Base-by-base conservation (phyloP, 1,284 basidiomycete genomes). In the Boletus smithii region DNA sequence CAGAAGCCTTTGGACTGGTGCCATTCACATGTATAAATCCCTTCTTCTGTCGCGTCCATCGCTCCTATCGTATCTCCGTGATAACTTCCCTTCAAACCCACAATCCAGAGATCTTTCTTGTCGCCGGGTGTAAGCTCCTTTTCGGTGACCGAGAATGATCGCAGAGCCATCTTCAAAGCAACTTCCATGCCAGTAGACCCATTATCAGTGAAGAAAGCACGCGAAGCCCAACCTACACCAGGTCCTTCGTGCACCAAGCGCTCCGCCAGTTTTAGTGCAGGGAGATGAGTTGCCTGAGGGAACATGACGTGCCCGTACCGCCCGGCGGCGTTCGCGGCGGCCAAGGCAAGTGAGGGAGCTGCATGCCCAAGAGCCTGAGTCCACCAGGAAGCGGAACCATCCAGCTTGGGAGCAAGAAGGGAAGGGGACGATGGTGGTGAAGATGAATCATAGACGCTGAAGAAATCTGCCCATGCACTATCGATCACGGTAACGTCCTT, bases 381-480 rank as follows among this genome's bases (percentile, higher is more conserved):
- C 92, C 95, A 99, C 95, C 95, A 98, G 13, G 92, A 95, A 0
- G 95, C 94, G 0, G 93, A 95, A 8, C 91, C 88, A 61, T 97
- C 95, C 51, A 94, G 82, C 54, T 89, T 81, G 2, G 88, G 83
- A 34, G 76, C 72, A 6, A 95, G 72, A 23, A 88, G 63, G 30
- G 79, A 77, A 18, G 30, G 50, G 8, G 49, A 54, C 20, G 57
- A 41, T 46, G 50, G 29, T 55, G 59, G 33, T 17, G 56, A 47
- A 16, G 61, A 40, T 10, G 45, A 18, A 57, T 76, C 72, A 51
- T 82, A 84, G 30, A 87, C 75, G 51, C 81, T 86, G 70, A 95
- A 94, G 63, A 87, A 88, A 70, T 98, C 95, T 1, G 80, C 82
- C 55, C 82, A 76, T 0, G 95, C 95, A 58, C 91, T 95, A 67